These are phyloP conservation scores for Cetraspora pellucida DNA, from an alignment of 192 early-diverging fungal genomes.

Conservation along the genomic window DNA sequence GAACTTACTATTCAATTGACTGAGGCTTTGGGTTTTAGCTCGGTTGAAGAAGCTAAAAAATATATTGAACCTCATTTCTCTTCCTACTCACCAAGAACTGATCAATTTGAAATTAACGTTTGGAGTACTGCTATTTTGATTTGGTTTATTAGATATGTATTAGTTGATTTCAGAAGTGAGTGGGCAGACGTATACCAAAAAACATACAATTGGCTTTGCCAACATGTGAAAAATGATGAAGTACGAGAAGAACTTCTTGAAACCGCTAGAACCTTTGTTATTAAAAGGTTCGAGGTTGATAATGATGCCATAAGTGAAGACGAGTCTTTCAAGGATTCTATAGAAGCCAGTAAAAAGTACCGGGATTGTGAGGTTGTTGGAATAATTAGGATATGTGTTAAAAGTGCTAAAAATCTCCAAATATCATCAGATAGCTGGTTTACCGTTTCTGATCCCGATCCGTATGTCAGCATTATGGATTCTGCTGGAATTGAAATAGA, in stretches of 20 bases:
- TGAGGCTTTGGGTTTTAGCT: conserved; percentile 19
- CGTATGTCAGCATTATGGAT: conserved; percentile 23
- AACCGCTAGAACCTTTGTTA: conserved; percentile 8
- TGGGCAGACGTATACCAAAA: conserved; percentile 21
- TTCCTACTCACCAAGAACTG: neutral
- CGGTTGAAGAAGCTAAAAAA: conserved; percentile 21
- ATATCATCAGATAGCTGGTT: neutral
- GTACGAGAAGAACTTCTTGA: conserved; percentile 16
- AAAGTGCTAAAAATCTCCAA: neutral
- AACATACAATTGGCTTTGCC: neutral
- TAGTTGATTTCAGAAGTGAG: conserved; percentile 7
- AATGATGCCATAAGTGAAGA: neutral
- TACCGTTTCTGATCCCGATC: conserved; percentile 9
- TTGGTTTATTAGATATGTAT: conserved; percentile 25
- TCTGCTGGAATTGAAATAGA: neutral
- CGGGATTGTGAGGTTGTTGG: conserved; percentile 6
- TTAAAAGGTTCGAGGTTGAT: conserved; percentile 22
- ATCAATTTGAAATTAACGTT: conserved; percentile 3
- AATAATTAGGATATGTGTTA: conserved; percentile 1
- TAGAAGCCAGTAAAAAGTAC: neutral
- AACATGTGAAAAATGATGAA: conserved; percentile 12
- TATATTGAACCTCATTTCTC: conserved; percentile 1
- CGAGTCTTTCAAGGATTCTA: neutral
- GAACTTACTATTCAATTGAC: conserved; percentile 9
- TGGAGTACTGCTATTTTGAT: conserved; percentile 16